Base-by-base conservation (phyloP, 139 green algal species). In the Ulvella scutata region DNA sequence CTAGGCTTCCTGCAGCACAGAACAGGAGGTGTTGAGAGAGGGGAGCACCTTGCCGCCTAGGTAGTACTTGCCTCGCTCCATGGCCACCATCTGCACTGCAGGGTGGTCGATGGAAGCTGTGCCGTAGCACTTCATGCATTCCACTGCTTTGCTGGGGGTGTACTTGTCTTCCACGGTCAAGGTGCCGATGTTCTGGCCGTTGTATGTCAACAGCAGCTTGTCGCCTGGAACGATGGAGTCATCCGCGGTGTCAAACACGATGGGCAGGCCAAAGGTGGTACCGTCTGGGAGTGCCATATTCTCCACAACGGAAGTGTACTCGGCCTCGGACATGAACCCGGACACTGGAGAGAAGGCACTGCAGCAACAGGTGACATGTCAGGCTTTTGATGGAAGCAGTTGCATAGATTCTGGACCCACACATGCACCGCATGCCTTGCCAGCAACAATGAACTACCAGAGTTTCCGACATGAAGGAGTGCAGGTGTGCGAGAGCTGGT, bases 61-160 rank as follows among this genome's bases (percentile, higher is more conserved):
- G 82, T 95, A 95, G 81, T 90, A 92, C 76, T 85, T 88, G 77
- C 90, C 87, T 36, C 90, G 81, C 85, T 96, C 90, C 84, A 91
- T 91, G 44, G 89, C 81, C 6, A 96, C 86, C 90, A 96, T 96
- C 61, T 86, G 80, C 67, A 92, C 87, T 40, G 87, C 90, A 0
- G 90, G 90, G 81, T 96, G 90, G 84, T 96, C 90, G 75, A 96
- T 77, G 17, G 85, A 89, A 23, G 83, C 85, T 43, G 88, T 92
- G 74, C 88, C 88, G 75, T 96, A 96, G 85, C 89, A 93, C 75
- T 90, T 88, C 34, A 86, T 79, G 76, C 85, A 88, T 84, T 95
- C 90, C 28, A 82, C 61, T 31, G 86, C 79, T 84, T 93, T 92
- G 83, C 91, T 88, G 73, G 84, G 85, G 2, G 36, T 80, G 37